Evolutionary conservation across 2,329 filamentous ascomycete genomes (phyloP), one percentile per base, ranked within the genome.

Genomic region (Penicillium sp.): DNA sequence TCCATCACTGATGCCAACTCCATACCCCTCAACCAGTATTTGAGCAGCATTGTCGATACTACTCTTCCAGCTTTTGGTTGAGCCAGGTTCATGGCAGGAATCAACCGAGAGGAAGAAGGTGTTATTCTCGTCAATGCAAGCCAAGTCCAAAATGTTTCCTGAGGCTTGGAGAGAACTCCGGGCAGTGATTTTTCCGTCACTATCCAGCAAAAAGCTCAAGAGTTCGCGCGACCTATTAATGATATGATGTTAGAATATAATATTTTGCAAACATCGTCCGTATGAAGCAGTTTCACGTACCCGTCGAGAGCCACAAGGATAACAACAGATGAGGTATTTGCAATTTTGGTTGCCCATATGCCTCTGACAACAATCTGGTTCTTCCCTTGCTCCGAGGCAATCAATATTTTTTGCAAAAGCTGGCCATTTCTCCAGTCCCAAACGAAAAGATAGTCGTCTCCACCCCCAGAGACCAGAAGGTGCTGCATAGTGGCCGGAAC

Each of bases 391-490:
- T 59, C 45, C 35, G 67, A 55, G 3, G 66, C 57, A 35, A 75
- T 59, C 5, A 65, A 59, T 30, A 73, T 56, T 52, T 68, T 68
- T 20, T 71, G 69, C 26, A 71, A 59, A 11, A 71, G 59, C 55
- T 64, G 64, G 24, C 68, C 66, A 48, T 68, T 74, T 43, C 76
- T 74, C 93, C 93, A 99, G 61, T 92, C 80, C 92, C 92, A 99
- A 0, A 92, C 77, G 59, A 88, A 84, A 9, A 99, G 67, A 61
- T 87, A 82, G 58, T 87, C 79, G 65, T 97, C 93, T 3, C 93
- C 94, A 49, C 93, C 93, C 9, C 90, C 94, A 5, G 91, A 96
- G 30, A 97, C 75, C 28, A 99, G 80, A 1, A 88, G 63, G n/a
- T 85, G 79, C 3, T 79, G 79, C 23, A 78, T 74, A 52, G 72